phyloP scores from a whole-genome alignment of 83 land plant species.

The Thuja plicata region DNA sequence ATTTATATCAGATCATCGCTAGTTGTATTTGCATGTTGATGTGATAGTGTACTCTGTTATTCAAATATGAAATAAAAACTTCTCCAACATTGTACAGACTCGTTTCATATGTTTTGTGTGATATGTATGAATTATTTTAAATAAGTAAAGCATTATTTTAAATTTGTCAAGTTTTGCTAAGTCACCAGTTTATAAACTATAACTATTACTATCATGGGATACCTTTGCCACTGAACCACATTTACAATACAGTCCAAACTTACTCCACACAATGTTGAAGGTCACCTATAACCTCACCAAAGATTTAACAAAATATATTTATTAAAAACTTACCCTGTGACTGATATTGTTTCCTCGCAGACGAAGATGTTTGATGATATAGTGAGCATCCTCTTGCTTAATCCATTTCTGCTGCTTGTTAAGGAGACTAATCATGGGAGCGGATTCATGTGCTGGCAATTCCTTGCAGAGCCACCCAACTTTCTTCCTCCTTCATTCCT shows the following conservation, averaged over 20 bases:
- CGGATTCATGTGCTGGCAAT: constrained; percentile 50
- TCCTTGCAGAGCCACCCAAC: constrained; percentile 76
- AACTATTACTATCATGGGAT: background rate
- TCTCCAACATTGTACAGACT: too few relatives aligned
- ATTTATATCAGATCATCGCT: too few relatives aligned
- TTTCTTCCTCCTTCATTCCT: constrained; percentile 59
- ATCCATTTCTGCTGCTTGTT: constrained; percentile 72
- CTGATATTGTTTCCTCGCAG: constrained; percentile 58
- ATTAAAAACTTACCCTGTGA: constrained; percentile 30
- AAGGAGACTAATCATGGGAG: constrained; percentile 47
- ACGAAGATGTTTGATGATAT: constrained; percentile 54
- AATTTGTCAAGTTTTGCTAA: too few relatives aligned
- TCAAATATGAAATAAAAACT: too few relatives aligned
- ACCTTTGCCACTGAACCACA: background rate
- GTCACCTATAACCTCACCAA: background rate
- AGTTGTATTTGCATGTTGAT: too few relatives aligned
- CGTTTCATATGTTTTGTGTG: too few relatives aligned
- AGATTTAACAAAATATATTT: background rate
- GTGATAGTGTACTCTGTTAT: too few relatives aligned
- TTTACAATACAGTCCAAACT: background rate
- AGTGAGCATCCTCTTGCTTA: constrained; percentile 52
- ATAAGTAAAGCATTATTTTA: too few relatives aligned
- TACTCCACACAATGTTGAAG: background rate
- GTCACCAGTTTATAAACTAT: too few relatives aligned
- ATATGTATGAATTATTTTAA: too few relatives aligned